Base-by-base conservation (phyloP, 2,329 filamentous ascomycete genomes). In the Paraconiothyrium sp. region DNA sequence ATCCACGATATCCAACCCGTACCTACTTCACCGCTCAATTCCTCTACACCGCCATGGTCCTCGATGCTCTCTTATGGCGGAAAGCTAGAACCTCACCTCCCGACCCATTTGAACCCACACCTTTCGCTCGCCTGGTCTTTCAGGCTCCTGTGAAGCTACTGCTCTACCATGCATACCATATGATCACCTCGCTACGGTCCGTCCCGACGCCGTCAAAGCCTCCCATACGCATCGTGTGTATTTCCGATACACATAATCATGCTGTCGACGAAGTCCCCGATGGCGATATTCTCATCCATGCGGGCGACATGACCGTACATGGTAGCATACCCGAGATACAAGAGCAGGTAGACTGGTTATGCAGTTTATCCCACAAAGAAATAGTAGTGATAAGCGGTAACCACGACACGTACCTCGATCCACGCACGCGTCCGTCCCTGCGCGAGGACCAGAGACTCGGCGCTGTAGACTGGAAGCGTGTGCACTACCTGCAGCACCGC, bases 361-460 rank as follows among this genome's bases (percentile, higher is more conserved):
- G 84, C 50, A 82, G 83, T 3, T 85, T 94, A 8, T 91, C 92
- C 0, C 93, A 97, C 73, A 80, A 81, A 39, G 86, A 96, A 77
- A 97, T 97, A 78, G 84, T 97, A 27, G 86, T 94, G 39, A 88
- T 98, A 35, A 88, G 89, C 35, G 94, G 94, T 0, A 97, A 97
- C 75, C 94, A 97, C 77, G 94, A 97, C 74, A 90, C 88, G 70
- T 96, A 88, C 82, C 91, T 97, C 63, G 94, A 97, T 77, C 82
- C 86, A 27, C 82, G 83, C 37, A 88, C 88, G 14, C 85, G 91
- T 4, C 78, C 76, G 16, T 79, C 78, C 22, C 64, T 83, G 4
- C 58, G 71, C 1, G 79, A 84, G 10, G 82, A 85, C 49, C 88
- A 92, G 72, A 82, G 84, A 35, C 73, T 82, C n/a, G 78, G 80